Conservation (phyloP, 164 flowering plant species). For the Tetrastigma voinierianum region DNA sequence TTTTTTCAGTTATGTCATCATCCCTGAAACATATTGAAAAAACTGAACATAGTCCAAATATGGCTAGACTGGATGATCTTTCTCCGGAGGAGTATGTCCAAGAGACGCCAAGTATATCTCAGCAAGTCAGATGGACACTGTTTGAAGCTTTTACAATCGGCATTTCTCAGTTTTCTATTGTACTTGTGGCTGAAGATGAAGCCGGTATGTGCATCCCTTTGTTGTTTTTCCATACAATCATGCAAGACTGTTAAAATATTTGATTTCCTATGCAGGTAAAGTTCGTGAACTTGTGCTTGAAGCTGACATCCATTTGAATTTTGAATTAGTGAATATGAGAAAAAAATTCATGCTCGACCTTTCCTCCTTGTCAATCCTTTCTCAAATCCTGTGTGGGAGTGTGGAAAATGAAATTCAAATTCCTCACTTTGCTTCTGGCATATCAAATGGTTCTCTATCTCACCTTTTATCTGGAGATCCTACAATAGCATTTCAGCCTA, state of each 20-base stretch:
- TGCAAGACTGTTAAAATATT: background rate
- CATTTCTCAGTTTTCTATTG: conserved; percentile 47
- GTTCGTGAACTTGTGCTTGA: conserved; percentile 59
- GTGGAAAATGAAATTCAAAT: conserved; percentile 29
- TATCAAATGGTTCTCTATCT: conserved; percentile 22
- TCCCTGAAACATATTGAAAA: conserved; percentile 18
- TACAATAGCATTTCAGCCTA: conserved; percentile 12
- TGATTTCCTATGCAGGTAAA: conserved; percentile 45
- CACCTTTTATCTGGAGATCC: conserved; percentile 25
- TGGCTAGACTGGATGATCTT: conserved; percentile 14
- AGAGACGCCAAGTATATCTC: conserved; percentile 14
- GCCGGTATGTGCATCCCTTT: conserved; percentile 41
- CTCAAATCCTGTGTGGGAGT: conserved; percentile 36
- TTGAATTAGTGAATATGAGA: conserved; percentile 35
- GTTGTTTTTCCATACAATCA: background rate
- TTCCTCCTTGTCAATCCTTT: conserved; percentile 51
- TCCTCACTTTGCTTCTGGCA: conserved; percentile 42
- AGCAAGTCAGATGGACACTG: conserved; percentile 20
- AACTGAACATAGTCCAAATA: conserved; percentile 20
- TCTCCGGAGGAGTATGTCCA: conserved; percentile 13
- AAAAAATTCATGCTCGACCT: conserved; percentile 42
- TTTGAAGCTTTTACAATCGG: conserved; percentile 38
- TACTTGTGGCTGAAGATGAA: conserved; percentile 49
- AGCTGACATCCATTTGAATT: conserved; percentile 38
- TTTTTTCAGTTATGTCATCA: conserved; percentile 24